Evolutionary conservation across 768 basidiomycete genomes (phyloP).

Genomic region (Coprinopsis marcescibilis): DNA sequence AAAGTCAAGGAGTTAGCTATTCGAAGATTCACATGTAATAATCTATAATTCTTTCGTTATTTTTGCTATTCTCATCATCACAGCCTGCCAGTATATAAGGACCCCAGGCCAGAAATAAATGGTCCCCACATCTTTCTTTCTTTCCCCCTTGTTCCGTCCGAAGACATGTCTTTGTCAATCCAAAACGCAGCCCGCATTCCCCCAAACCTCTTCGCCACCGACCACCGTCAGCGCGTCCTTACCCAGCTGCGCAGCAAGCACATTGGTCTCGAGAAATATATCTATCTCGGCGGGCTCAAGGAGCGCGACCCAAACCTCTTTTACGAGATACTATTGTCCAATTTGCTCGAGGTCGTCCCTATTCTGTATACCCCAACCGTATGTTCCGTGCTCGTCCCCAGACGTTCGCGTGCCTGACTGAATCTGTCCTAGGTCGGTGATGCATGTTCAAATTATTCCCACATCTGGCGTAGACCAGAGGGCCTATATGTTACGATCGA

Average conservation of each 20-base stretch:
- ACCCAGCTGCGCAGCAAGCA: slow-evolving; percentile 53
- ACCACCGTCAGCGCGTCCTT: slow-evolving; percentile 53
- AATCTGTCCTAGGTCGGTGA: slow-evolving; percentile 53
- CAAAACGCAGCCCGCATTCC: slow-evolving; percentile 29
- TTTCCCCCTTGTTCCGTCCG: slow-evolving; percentile 10
- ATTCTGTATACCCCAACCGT: slow-evolving; percentile 71
- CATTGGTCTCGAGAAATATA: slow-evolving; percentile 59
- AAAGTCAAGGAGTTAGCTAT: slow-evolving; percentile 18
- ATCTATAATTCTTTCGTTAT: slow-evolving; percentile 15
- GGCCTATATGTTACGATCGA: slow-evolving; percentile 58
- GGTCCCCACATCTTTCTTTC: slow-evolving; percentile 9
- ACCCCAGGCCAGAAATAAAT: slow-evolving; percentile 10
- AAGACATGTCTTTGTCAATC: slow-evolving; percentile 17
- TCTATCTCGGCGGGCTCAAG: slow-evolving; percentile 62
- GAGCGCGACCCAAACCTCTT: slow-evolving; percentile 59
- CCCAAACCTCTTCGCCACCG: slow-evolving; percentile 41
- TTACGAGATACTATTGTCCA: slow-evolving; percentile 54
- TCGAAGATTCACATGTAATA: slow-evolving; percentile 25
- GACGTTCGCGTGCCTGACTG: slow-evolving; percentile 7
- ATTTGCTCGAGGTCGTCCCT: slow-evolving; percentile 63
- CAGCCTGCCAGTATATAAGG: slow-evolving; percentile 22
- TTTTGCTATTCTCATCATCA: slow-evolving; percentile 18
- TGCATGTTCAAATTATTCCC: slow-evolving; percentile 64
- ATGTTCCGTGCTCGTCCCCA: slow-evolving; percentile 39
- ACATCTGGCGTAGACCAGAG: slow-evolving; percentile 62